These are phyloP conservation scores for Xylaria acuta DNA, from an alignment of 495 filamentous ascomycete species.

Conservation along the genomic window DNA sequence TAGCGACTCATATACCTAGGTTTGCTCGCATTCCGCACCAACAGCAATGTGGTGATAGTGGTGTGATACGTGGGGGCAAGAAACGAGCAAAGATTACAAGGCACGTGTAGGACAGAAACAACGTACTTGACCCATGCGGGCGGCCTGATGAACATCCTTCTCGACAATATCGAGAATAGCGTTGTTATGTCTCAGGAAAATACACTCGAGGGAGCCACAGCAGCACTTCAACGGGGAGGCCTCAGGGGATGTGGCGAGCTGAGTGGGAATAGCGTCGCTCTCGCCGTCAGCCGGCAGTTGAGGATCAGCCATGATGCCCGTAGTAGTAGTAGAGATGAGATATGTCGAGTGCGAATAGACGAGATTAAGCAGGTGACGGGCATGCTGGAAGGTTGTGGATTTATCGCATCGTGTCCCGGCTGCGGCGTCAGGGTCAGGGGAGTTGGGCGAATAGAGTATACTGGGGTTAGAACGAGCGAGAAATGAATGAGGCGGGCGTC, in stretches of 20 bases:
- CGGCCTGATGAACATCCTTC: conserved; percentile 83
- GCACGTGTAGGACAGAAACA: neutral
- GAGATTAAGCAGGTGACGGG: conserved; percentile 31
- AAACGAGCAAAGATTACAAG: neutral
- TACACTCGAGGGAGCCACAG: conserved; percentile 82
- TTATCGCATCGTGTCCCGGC: conserved; percentile 12
- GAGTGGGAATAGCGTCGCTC: conserved; percentile 23
- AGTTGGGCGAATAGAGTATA: neutral
- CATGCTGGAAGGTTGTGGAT: conserved; percentile 31
- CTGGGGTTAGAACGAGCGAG: neutral
- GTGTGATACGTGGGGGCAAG: neutral
- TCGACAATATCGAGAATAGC: conserved; percentile 81
- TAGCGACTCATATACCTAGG: conserved; percentile 12
- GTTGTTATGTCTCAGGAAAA: conserved; percentile 78
- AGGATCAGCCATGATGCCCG: conserved; percentile 37
- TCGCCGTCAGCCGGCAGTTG: conserved; percentile 30
- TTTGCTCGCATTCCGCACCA: conserved; percentile 20
- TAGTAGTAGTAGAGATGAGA: conserved; percentile 25
- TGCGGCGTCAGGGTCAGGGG: neutral
- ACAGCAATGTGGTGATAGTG: neutral
- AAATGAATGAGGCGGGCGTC: neutral
- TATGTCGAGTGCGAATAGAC: conserved; percentile 29
- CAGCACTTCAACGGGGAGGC: conserved; percentile 64
- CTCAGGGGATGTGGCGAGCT: conserved; percentile 29
- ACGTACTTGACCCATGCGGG: conserved; percentile 84